Conservation (phyloP, 2,329 filamentous ascomycete genomes). For the Trichophyton verrucosum region DNA sequence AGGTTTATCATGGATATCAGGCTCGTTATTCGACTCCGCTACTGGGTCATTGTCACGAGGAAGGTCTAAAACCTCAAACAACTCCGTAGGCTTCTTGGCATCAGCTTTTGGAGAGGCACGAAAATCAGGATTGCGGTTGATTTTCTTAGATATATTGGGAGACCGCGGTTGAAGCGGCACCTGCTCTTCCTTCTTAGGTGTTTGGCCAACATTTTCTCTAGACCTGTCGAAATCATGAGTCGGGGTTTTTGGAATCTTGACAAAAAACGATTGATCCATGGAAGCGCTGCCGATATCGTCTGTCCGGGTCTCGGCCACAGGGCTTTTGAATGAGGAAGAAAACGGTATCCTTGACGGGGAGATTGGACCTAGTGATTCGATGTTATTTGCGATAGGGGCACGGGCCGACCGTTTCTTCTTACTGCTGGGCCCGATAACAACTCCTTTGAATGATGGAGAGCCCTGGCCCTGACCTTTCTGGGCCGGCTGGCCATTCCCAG, state of each 20-base stretch:
- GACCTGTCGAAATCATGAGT: background rate
- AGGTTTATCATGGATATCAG: no score
- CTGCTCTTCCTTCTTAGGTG: background rate
- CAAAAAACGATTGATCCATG: background rate
- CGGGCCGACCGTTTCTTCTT: background rate
- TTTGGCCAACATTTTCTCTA: background rate
- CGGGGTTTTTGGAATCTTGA: background rate
- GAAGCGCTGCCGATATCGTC: background rate
- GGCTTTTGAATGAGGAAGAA: background rate
- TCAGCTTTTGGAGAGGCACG: background rate
- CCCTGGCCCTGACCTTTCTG: background rate
- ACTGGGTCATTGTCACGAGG: background rate
- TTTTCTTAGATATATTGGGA: slow-evolving; percentile 3
- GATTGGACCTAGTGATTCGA: background rate
- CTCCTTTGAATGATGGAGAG: background rate
- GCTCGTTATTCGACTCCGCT: background rate
- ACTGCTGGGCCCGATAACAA: background rate
- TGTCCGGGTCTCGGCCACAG: background rate
- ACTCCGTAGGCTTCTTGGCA: background rate
- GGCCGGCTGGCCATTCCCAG: background rate
- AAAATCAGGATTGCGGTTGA: background rate
- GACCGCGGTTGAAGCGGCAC: background rate
- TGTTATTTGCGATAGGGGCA: background rate
- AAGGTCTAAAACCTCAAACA: background rate
- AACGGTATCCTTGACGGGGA: background rate